Percentiles rank a stretch among this genome's conserved stretches.
Conservation (phyloP, 495 filamentous ascomycete genomes). For the Paragyromitra xinjiangensis region DNA sequence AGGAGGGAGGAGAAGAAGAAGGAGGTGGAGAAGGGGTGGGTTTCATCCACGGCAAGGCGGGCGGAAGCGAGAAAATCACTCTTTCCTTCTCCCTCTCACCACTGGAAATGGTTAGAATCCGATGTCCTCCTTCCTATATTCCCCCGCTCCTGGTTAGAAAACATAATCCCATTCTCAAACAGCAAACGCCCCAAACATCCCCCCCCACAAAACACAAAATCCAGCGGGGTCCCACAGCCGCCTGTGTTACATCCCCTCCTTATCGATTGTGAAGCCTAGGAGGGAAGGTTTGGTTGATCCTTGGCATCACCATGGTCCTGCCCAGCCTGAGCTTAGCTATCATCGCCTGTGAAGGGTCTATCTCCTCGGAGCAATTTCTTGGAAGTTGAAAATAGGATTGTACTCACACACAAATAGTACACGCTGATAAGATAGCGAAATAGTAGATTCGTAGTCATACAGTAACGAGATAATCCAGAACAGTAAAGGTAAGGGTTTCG, state of each 20-base stretch:
- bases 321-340: not conserved
- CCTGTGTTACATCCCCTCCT: not conserved
- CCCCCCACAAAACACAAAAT: not conserved
- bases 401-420: not conserved
- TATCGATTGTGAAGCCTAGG: slow-evolving; percentile 34
- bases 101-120: not conserved
- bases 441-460: not conserved
- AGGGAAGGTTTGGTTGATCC: slow-evolving; percentile 16
- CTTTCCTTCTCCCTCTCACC: not conserved
- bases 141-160: not conserved
- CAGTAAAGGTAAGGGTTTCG: no score
- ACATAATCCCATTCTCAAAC: not conserved
- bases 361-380: not conserved
- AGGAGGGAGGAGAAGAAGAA: not conserved
- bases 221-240: not conserved
- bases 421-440: slow-evolving; percentile 8
- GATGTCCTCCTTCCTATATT: not conserved
- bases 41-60: not conserved
- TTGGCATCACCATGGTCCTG: slow-evolving; percentile 1
- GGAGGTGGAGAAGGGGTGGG: not conserved
- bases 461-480: not conserved
- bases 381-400: not conserved
- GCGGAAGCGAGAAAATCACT: slow-evolving; percentile 5
- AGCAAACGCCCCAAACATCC: not conserved
- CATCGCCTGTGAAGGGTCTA: not conserved